Evolutionary conservation across 2,329 filamentous ascomycete genomes (phyloP).

Genomic region (Phoma sp.): DNA sequence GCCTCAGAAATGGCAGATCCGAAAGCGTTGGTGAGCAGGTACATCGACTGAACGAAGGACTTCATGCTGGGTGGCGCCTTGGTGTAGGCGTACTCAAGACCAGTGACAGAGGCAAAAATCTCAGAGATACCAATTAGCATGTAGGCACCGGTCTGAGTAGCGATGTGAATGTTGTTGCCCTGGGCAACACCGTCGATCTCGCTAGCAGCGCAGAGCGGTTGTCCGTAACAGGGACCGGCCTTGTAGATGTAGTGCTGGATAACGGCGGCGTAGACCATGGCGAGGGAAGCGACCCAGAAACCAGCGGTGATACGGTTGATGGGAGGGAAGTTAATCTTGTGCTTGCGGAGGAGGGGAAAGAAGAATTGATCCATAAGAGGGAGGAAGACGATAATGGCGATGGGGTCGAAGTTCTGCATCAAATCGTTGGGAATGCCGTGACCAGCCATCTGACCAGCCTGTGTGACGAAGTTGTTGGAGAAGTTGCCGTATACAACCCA

Average conservation of each 20-base stretch:
- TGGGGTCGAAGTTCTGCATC: slow-evolving; percentile 57
- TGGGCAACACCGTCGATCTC: slow-evolving; percentile 37
- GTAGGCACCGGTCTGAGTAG: slow-evolving; percentile 55
- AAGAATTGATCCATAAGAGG: slow-evolving; percentile 53
- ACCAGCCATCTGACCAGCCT: slow-evolving; percentile 52
- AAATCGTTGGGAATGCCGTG: slow-evolving; percentile 57
- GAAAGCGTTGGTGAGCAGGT: slow-evolving; percentile 66
- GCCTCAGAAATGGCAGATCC: slow-evolving; percentile 68
- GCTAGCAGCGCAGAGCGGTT: slow-evolving; percentile 46
- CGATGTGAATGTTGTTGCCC: slow-evolving; percentile 54
- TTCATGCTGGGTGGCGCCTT: slow-evolving; percentile 57
- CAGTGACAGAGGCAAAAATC: slow-evolving; percentile 57
- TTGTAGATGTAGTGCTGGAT: slow-evolving; percentile 65
- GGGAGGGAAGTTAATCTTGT: slow-evolving; percentile 53
- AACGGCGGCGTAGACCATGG: slow-evolving; percentile 63
- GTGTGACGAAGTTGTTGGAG: slow-evolving; percentile 55
- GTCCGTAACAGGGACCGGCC: slow-evolving; percentile 59
- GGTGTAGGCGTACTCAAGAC: slow-evolving; percentile 57
- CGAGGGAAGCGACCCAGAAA: slow-evolving; percentile 59
- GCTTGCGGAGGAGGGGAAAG: slow-evolving; percentile 52
- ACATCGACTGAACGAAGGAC: slow-evolving; percentile 60
- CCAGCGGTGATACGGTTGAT: slow-evolving; percentile 62
- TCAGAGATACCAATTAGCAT: slow-evolving; percentile 56
- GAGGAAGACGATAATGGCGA: slow-evolving; percentile 56
- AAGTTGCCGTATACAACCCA: slow-evolving; percentile 54